A percentile compares a stretch with the other conserved stretches of the same genome.
These are phyloP conservation scores for Alternaria triticimaculans DNA, from an alignment of 2,329 filamentous ascomycete species.

Conservation along the genomic window DNA sequence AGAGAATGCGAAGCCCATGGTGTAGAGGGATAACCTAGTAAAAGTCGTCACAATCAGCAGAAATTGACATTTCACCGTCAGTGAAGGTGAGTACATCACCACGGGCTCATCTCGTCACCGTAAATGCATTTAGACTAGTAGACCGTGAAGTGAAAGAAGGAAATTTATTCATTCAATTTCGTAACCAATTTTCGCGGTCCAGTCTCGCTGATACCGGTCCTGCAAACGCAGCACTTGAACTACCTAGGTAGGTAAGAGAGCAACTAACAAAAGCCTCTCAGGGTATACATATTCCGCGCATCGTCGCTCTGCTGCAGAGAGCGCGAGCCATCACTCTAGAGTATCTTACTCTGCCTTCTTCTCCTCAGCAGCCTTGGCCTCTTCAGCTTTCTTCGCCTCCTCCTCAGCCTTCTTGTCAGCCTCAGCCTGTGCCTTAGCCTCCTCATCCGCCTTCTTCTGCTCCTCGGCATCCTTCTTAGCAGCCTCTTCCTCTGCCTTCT, in stretches of 20 bases:
- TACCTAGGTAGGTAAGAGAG: background rate
- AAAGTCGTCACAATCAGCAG: background rate
- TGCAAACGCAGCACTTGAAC: background rate
- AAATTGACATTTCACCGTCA: background rate
- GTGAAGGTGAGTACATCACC: background rate
- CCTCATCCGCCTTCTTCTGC: constrained; percentile 1
- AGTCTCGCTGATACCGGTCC: constrained; percentile 18
- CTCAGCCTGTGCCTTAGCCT: background rate
- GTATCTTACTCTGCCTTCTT: background rate
- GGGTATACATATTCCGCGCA: background rate
- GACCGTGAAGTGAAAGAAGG: background rate
- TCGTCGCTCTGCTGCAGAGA: background rate
- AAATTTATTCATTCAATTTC: constrained; percentile 5
- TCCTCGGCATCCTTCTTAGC: constrained; percentile 8
- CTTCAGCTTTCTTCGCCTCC: background rate
- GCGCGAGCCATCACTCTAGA: background rate
- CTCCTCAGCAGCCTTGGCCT: background rate
- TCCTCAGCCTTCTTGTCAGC: background rate
- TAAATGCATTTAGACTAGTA: background rate
- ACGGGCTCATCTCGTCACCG: background rate
- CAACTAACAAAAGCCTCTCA: background rate
- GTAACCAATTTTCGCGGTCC: constrained; percentile 19
- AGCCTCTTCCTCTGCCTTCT: background rate
- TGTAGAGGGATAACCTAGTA: background rate
- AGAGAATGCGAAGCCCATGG: background rate